Conservation (phyloP, 1,284 basidiomycete species). For the Bjerkandera adusta region DNA sequence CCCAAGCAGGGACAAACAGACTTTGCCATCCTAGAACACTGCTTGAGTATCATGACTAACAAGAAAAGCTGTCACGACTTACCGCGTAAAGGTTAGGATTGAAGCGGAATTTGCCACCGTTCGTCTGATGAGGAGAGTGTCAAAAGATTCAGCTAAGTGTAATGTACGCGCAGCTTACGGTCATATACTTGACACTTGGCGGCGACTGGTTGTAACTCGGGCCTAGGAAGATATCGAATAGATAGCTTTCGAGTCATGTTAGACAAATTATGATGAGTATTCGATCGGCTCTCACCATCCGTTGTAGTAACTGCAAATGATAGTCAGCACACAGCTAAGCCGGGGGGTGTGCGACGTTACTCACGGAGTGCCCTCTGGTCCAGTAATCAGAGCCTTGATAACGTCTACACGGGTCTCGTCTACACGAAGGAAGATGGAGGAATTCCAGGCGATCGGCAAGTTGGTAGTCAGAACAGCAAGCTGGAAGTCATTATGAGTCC, state of each 20-base stretch:
- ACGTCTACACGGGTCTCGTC: constrained; percentile 87
- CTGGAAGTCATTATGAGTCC: constrained; percentile 35
- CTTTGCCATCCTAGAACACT: constrained; percentile 76
- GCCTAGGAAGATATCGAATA: constrained; percentile 92
- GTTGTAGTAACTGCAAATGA: constrained; percentile 66
- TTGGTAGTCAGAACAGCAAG: constrained; percentile 88
- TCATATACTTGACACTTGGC: constrained; percentile 88
- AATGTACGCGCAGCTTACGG: constrained; percentile 52
- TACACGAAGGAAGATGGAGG: constrained; percentile 84
- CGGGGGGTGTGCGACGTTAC: constrained; percentile 31
- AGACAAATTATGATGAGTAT: constrained; percentile 3
- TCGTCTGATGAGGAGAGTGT: constrained; percentile 55
- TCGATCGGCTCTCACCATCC: constrained; percentile 71
- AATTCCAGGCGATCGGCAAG: constrained; percentile 86
- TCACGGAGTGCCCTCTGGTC: constrained; percentile 89
- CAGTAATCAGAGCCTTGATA: constrained; percentile 88
- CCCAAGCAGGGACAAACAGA: constrained; percentile 87
- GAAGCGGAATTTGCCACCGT: constrained; percentile 85
- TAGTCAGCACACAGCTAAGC: constrained; percentile 5
- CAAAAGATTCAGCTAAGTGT: constrained; percentile 7
- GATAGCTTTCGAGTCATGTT: constrained; percentile 45
- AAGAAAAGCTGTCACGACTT: constrained; percentile 25
- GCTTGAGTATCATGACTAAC: constrained; percentile 1
- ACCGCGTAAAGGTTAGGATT: constrained; percentile 91
- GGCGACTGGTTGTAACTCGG: constrained; percentile 78